Percentiles rank a stretch among this genome's conserved stretches.
Conservation (phyloP, 768 basidiomycete genomes). For the Tricholoma terreum region DNA sequence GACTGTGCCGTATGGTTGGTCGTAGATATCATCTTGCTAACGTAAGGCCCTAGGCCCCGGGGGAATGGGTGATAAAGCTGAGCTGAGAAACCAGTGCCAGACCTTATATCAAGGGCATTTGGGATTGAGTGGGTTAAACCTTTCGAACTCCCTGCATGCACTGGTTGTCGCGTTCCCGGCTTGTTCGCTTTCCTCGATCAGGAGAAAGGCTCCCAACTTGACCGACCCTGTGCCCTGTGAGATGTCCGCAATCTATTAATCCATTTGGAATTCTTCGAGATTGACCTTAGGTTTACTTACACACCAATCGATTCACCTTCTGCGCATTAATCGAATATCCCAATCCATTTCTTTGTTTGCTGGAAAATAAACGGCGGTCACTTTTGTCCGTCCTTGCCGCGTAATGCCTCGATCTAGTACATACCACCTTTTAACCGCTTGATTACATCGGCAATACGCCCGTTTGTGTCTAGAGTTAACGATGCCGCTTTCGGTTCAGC, state of each 20-base stretch:
- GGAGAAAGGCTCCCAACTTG: slow-evolving; percentile 34
- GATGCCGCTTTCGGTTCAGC: slow-evolving; percentile 2
- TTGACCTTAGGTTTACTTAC: neutral
- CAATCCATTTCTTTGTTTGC: neutral
- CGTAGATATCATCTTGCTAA: slow-evolving; percentile 55
- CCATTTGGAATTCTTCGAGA: slow-evolving; percentile 14
- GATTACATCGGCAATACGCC: slow-evolving; percentile 27
- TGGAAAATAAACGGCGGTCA: slow-evolving; percentile 21
- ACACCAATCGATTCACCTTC: slow-evolving; percentile 1
- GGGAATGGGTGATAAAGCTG: slow-evolving; percentile 50
- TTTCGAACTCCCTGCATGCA: slow-evolving; percentile 31
- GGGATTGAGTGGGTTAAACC: slow-evolving; percentile 28
- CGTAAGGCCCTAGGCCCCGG: slow-evolving; percentile 40
- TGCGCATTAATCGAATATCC: neutral
- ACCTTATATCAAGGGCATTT: slow-evolving; percentile 41
- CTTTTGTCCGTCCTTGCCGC: slow-evolving; percentile 14
- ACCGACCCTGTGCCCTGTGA: slow-evolving; percentile 33
- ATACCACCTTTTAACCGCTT: neutral
- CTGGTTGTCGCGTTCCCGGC: slow-evolving; percentile 43
- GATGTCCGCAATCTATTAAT: slow-evolving; percentile 12
- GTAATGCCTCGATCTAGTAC: slow-evolving; percentile 2
- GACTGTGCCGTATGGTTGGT: slow-evolving; percentile 51
- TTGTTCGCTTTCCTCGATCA: slow-evolving; percentile 50
- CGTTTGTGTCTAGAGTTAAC: slow-evolving; percentile 22
- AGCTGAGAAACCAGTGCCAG: slow-evolving; percentile 35